Evolutionary conservation across 257 asterid species (phyloP).

Genomic region (Asclepias syriaca): DNA sequence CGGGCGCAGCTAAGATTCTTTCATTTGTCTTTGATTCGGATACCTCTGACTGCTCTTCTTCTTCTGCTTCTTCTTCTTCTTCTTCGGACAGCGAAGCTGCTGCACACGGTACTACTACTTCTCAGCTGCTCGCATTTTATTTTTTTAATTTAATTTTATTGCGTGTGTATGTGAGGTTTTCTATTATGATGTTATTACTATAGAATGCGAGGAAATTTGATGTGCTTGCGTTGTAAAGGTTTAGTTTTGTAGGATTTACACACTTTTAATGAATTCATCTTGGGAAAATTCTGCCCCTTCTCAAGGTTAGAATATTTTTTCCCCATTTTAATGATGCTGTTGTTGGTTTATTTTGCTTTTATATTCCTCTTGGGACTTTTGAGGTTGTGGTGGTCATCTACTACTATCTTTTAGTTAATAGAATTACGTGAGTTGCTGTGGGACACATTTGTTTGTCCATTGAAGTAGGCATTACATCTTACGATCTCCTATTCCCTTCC

Average conservation of each 20-base stretch:
- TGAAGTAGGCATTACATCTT: neutral
- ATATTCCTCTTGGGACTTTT: neutral
- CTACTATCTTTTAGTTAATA: neutral
- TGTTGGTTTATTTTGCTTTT: neutral
- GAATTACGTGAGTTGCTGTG: neutral
- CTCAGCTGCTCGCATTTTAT: neutral
- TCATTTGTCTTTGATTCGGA: constrained; percentile 55
- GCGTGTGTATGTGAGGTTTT: neutral
- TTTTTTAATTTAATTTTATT: neutral
- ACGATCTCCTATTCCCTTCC: neutral
- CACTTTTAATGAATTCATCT: neutral
- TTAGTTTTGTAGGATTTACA: neutral
- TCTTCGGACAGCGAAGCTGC: constrained; percentile 30
- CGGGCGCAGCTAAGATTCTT: constrained; percentile 71
- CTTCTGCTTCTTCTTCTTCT: constrained; percentile 12
- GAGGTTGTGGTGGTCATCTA: neutral
- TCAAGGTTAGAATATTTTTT: neutral
- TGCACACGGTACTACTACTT: constrained; percentile 38
- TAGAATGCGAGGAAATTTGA: neutral
- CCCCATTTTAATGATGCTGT: neutral
- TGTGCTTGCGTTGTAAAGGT: neutral
- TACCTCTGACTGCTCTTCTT: constrained; percentile 36
- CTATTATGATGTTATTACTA: neutral
- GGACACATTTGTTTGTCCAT: neutral
- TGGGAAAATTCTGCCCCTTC: neutral